Conservation (phyloP, 192 early-diverging fungal species). For the Podila epicladia region DNA sequence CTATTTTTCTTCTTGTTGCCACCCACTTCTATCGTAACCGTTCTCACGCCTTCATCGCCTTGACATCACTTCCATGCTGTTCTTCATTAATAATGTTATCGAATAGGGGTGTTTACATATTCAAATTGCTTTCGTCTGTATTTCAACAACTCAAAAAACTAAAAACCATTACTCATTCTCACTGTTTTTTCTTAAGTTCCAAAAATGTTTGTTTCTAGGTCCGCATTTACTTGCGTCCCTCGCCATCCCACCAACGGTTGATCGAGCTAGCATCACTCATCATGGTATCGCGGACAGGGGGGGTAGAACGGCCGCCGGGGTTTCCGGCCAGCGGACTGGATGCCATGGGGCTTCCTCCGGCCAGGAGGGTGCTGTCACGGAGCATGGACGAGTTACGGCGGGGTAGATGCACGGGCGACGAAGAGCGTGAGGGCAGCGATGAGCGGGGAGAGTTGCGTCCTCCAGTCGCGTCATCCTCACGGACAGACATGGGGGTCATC, state of each 20-base stretch:
- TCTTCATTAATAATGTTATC: too few species aligned
- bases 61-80: too few species aligned
- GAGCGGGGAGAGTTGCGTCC: conserved; percentile 12
- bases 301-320: not conserved
- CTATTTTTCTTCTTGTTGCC: too few species aligned
- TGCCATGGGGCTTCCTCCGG: conserved; percentile 11
- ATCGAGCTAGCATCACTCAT: conserved; percentile 52
- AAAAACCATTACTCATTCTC: too few species aligned
- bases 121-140: too few species aligned
- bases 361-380: conserved; percentile 27
- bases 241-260: conserved; percentile 52
- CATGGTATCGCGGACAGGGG: conserved; percentile 41
- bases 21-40: too few species aligned
- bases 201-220: too few species aligned
- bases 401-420: conserved; percentile 38
- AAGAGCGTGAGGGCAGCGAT: conserved; percentile 20
- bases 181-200: too few species aligned
- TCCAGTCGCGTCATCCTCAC: conserved; percentile 28
- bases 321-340: conserved; percentile 47
- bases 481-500: conserved; percentile 43
- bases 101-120: too few species aligned
- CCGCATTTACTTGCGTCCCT: conserved; percentile 11
- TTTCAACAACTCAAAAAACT: too few species aligned
- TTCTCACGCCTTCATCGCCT: too few species aligned
- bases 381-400: conserved; percentile 46